phyloP scores from a whole-genome alignment of 2,329 filamentous ascomycete genomes.

The Xylaria sp. region DNA sequence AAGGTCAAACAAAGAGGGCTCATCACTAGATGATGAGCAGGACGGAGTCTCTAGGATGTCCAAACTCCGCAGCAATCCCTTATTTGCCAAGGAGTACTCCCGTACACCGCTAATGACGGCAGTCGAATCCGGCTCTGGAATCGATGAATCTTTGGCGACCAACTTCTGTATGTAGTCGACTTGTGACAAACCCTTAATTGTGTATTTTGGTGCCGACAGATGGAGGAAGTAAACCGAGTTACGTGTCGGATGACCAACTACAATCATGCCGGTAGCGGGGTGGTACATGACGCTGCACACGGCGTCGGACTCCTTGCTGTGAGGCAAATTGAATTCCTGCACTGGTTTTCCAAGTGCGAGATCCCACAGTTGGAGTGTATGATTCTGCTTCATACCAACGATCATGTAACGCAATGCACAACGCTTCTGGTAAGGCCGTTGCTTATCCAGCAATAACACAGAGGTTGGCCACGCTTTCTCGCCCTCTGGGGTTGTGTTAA shows the following conservation, averaged over 20 bases:
- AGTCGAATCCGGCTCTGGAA: slow-evolving; percentile 90
- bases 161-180: slow-evolving; percentile 87
- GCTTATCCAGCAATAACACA: slow-evolving; percentile 94
- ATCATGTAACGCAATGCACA: slow-evolving; percentile 94
- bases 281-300: slow-evolving; percentile 98
- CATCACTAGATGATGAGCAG: slow-evolving; percentile 70
- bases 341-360: slow-evolving; percentile 94
- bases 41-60: slow-evolving; percentile 84
- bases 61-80: slow-evolving; percentile 87
- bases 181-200: slow-evolving; percentile 83
- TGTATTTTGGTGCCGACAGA: slow-evolving; percentile 93
- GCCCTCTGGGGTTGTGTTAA: slow-evolving; percentile 84
- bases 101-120: slow-evolving; percentile 97
- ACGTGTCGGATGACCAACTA: slow-evolving; percentile 93
- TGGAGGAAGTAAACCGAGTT: slow-evolving; percentile 99
- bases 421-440: slow-evolving; percentile 89
- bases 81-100: slow-evolving; percentile 90
- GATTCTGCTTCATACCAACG: slow-evolving; percentile 98
- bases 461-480: slow-evolving; percentile 98
- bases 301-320: slow-evolving; percentile 96
- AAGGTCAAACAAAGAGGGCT: slow-evolving; percentile 87
- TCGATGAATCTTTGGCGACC: slow-evolving; percentile 74
- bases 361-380: slow-evolving; percentile 98
- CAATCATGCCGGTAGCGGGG: slow-evolving; percentile 88
- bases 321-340: slow-evolving; percentile 95